Evolutionary conservation across 306 rosid species (phyloP), one percentile per base, ranked within the genome.

Genomic region (Sicyos baderoa): DNA sequence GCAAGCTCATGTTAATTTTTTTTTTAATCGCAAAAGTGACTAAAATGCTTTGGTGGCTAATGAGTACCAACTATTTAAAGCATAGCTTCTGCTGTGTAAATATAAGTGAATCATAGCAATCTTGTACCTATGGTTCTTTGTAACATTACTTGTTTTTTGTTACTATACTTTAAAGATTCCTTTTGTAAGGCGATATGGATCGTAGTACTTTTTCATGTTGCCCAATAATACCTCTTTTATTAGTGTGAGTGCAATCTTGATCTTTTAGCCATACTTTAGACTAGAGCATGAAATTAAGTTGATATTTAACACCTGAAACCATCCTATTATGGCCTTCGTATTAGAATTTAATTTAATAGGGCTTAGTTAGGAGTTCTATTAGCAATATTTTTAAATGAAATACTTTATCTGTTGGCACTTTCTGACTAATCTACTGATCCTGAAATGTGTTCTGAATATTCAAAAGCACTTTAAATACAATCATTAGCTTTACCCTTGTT

Each of bases 31-130:
- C 35, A 69, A 80, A 84, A 84, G 94, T 84, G 94, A 84, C 87
- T 80, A 58, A 82, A 82, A 75, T 74, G 76, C 80, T 82, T 73
- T 83, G 75, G 84, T 76, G 76, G 84, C 77, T 79, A 66, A 81
- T 75, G 76, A 48, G 23, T 82, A 78, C 84, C 79, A 84, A 85
- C 85, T 76, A 47, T 81, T 81, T 75, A 79, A 80, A 80, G 84
- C 84, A 78, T 78, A 78, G 85, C 79, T 81, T 82, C 84, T 82
- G 83, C 79, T 79, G 70, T 88, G 94, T 91, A 84, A 86, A 86
- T 91, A 88, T 87, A 72, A 78, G 82, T 79, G 83, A 80, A 78
- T 72, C 79, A 76, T 16, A 71, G 82, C 81, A 78, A 79, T 78
- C 80, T 77, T 86, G 86, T 88, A 86, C 83, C 82, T 64, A 76